These are phyloP conservation scores for Linanthus parryae DNA, from an alignment of 148 eudicot species.

Conservation along the genomic window DNA sequence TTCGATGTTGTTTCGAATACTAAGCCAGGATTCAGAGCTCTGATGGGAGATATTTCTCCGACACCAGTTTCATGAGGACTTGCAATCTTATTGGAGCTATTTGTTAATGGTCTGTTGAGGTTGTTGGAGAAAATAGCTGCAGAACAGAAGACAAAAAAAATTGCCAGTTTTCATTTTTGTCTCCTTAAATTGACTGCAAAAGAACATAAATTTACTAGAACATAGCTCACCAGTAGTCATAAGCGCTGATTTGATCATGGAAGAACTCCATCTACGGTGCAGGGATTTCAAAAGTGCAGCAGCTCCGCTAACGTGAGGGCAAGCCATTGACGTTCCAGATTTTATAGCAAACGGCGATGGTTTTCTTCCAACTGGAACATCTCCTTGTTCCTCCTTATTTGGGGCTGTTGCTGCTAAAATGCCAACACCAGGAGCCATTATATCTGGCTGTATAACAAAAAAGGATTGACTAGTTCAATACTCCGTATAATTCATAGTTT, in stretches of 20 bases:
- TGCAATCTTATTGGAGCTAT: no score
- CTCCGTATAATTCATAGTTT: background rate
- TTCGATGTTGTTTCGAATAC: no score
- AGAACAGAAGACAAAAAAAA: no score
- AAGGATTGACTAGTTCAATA: no score
- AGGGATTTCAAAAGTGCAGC: conserved; percentile 52
- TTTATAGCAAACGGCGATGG: conserved; percentile 31
- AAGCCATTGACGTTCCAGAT: conserved; percentile 87
- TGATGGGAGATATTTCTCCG: no score
- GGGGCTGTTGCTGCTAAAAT: conserved; percentile 54
- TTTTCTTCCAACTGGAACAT: conserved; percentile 21
- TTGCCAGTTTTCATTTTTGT: no score
- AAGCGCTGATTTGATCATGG: conserved; percentile 63
- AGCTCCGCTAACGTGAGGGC: conserved; percentile 70
- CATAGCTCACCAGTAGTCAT: conserved; percentile 91
- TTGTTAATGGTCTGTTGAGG: no score
- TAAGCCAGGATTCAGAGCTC: no score
- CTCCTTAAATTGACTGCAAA: no score
- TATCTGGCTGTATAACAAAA: conserved; percentile 40
- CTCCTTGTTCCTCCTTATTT: conserved; percentile 20
- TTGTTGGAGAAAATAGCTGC: no score
- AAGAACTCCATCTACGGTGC: conserved; percentile 49
- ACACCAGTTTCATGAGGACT: no score
- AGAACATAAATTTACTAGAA: no score
- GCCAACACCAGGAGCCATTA: conserved; percentile 71